Evolutionary conservation across 306 rosid genomes (phyloP).

Genomic region (Bauhinia variegata): DNA sequence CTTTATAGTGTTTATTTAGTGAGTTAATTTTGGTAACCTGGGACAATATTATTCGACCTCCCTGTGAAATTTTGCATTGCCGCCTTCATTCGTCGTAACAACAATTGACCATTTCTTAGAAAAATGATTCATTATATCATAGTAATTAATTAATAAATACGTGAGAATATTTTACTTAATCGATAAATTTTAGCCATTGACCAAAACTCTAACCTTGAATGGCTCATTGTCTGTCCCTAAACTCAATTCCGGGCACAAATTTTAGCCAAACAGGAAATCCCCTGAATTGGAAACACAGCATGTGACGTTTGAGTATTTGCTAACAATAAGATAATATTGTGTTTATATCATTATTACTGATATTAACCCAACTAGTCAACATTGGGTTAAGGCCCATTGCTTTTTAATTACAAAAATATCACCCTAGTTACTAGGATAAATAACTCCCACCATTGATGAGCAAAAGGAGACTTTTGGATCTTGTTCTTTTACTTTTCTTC

Average conservation of each 20-base stretch:
- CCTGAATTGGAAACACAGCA: slow-evolving; percentile 65
- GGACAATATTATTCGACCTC: slow-evolving; percentile 92
- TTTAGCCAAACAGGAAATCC: slow-evolving; percentile 99
- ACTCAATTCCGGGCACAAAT: slow-evolving; percentile 82
- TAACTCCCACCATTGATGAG: too few species aligned
- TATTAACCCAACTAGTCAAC: too few species aligned
- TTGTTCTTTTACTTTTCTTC: too few species aligned
- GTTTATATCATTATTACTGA: not conserved
- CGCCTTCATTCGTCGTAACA: slow-evolving; percentile 46
- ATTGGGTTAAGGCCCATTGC: too few species aligned
- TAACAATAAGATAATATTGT: slow-evolving; percentile 11
- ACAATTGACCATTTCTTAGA: slow-evolving; percentile 16
- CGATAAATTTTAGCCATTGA: too few species aligned
- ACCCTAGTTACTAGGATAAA: too few species aligned
- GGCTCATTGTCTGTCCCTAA: slow-evolving; percentile 97
- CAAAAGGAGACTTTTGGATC: too few species aligned
- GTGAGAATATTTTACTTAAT: too few species aligned
- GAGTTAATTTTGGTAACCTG: slow-evolving; percentile 56
- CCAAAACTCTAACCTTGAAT: slow-evolving; percentile 66
- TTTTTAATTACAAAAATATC: too few species aligned
- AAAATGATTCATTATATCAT: slow-evolving; percentile 1
- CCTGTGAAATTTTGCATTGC: slow-evolving; percentile 93
- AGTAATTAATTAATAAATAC: not conserved
- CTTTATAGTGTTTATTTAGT: too few species aligned
- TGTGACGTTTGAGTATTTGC: slow-evolving; percentile 27